A percentile compares a stretch with the other conserved stretches of the same genome.
These are phyloP conservation scores for Penicillium sp. DNA, from an alignment of 2,329 filamentous ascomycete genomes.

Conservation along the genomic window DNA sequence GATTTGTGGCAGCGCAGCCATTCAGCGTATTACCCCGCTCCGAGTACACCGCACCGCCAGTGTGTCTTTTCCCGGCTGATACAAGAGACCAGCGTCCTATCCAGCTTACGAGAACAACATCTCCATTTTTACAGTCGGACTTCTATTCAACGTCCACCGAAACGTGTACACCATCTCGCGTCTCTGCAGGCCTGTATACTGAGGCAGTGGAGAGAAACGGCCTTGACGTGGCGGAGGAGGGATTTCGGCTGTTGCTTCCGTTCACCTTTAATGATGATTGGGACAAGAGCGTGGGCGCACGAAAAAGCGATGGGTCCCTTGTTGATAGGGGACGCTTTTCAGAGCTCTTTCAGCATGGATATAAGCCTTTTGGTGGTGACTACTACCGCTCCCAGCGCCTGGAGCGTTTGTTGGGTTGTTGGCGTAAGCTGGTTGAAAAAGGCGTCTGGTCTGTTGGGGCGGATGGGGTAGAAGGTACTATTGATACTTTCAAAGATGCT, in stretches of 20 bases:
- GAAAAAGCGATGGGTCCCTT: constrained; percentile 28
- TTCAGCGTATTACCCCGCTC: neutral
- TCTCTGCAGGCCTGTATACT: constrained; percentile 26
- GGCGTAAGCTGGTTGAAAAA: constrained; percentile 25
- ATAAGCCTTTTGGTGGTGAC: constrained; percentile 34
- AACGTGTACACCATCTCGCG: constrained; percentile 16
- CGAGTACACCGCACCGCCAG: constrained; percentile 19
- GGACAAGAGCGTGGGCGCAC: constrained; percentile 18
- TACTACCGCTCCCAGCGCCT: constrained; percentile 26
- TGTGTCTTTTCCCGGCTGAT: constrained; percentile 29
- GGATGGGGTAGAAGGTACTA: constrained; percentile 28
- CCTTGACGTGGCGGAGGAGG: constrained; percentile 29
- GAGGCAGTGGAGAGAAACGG: constrained; percentile 23
- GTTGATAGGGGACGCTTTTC: constrained; percentile 14
- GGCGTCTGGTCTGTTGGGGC: constrained; percentile 28
- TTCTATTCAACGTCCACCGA: constrained; percentile 16
- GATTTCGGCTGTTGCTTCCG: constrained; percentile 25
- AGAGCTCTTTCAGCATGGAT: constrained; percentile 36
- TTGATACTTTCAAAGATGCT: constrained; percentile 31
- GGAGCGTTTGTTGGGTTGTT: constrained; percentile 26
- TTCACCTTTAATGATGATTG: constrained; percentile 14
- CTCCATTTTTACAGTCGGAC: constrained; percentile 12
- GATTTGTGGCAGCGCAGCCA: neutral
- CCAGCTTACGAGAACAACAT: constrained; percentile 16
- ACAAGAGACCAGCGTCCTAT: constrained; percentile 17